These are phyloP conservation scores for Rosa lucieae DNA, from an alignment of 306 rosid genomes.

Conservation along the genomic window DNA sequence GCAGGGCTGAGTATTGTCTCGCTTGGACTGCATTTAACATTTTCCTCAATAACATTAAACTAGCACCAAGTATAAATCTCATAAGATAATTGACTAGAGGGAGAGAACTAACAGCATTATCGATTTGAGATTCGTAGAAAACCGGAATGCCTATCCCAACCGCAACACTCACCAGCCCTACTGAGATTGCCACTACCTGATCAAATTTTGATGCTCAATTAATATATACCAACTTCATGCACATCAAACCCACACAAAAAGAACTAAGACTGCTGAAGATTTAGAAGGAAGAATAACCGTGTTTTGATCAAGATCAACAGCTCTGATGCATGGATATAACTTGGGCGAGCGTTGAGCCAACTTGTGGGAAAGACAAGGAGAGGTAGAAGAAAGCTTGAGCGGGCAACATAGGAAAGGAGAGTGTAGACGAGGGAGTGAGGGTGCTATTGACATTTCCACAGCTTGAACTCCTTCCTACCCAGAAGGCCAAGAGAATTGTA, in stretches of 20 bases:
- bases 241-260: not conserved
- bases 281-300: slow-evolving; percentile 43
- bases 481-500: not conserved
- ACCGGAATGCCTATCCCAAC: slow-evolving; percentile 85
- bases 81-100: not conserved
- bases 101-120: slow-evolving; percentile 66
- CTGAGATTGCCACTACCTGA: slow-evolving; percentile 86
- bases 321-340: slow-evolving; percentile 75
- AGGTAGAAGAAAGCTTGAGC: slow-evolving; percentile 39
- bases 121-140: slow-evolving; percentile 86
- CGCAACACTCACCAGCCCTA: slow-evolving; percentile 76
- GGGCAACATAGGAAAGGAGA: slow-evolving; percentile 73
- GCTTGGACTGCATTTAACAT: slow-evolving; percentile 60
- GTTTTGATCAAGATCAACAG: slow-evolving; percentile 86
- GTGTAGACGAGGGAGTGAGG: slow-evolving; percentile 50
- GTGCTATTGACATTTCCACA: slow-evolving; percentile 57
- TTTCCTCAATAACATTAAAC: not conserved
- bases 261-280: not conserved
- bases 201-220: not conserved
- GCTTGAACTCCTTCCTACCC: not conserved
- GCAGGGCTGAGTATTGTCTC: slow-evolving; percentile 92
- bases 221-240: not conserved
- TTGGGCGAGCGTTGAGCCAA: slow-evolving; percentile 47
- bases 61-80: not conserved
- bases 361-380: slow-evolving; percentile 25